Percentiles rank a stretch among this genome's conserved stretches.
Conservation (phyloP, 805 yeast species). For the Ogataea nitratoaversa region DNA sequence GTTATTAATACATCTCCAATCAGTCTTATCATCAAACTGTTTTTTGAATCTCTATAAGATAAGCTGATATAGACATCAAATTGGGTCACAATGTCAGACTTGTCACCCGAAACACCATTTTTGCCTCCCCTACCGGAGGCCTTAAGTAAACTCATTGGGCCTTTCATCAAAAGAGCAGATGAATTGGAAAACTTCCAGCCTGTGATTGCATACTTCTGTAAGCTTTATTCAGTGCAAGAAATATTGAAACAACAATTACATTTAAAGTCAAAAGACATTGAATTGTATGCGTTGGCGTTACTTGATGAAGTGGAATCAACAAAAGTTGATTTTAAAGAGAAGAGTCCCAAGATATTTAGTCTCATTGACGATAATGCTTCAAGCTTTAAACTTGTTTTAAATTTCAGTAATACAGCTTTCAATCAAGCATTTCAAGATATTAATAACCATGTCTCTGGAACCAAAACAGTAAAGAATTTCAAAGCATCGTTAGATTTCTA, state of each 20-base stretch:
- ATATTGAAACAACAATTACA: conserved; percentile 62
- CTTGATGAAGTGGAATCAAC: conserved; percentile 67
- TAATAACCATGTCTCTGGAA: conserved; percentile 38
- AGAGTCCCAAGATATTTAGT: conserved; percentile 37
- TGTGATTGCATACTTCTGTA: conserved; percentile 67
- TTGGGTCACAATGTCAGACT: too few species aligned
- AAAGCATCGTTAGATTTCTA: conserved; percentile 53
- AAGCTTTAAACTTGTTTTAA: conserved; percentile 50
- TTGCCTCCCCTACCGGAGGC: conserved; percentile 24
- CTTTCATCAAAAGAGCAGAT: conserved; percentile 48
- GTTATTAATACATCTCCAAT: too few species aligned
- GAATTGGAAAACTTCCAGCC: conserved; percentile 62
- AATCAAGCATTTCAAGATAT: conserved; percentile 47
- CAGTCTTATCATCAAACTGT: too few species aligned
- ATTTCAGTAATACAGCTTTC: conserved; percentile 58
- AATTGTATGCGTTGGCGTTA: conserved; percentile 53
- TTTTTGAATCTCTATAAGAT: too few species aligned
- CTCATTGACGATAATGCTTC: conserved; percentile 58
- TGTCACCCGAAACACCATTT: too few species aligned
- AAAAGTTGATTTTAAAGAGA: conserved; percentile 36
- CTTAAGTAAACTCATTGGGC: conserved; percentile 35
- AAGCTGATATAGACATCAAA: too few species aligned
- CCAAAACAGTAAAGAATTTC: conserved; percentile 46
- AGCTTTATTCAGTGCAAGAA: conserved; percentile 67
- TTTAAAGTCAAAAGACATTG: conserved; percentile 48